A percentile compares a stretch with the other conserved stretches of the same genome.
phyloP scores from a whole-genome alignment of 2,329 filamentous ascomycete genomes.

The Aquanectria penicillioides region DNA sequence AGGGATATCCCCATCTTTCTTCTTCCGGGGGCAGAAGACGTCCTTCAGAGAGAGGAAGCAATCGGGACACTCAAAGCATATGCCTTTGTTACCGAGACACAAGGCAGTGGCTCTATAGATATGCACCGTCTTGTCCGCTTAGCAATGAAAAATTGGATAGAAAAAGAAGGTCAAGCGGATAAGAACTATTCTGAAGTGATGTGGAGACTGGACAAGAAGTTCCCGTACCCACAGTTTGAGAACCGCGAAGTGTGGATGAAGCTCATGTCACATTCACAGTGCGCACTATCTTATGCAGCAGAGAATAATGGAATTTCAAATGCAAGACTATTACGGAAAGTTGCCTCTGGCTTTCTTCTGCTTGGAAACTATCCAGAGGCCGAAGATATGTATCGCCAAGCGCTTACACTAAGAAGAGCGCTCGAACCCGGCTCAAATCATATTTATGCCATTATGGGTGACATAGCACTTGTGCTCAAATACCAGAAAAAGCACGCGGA shows the following conservation, averaged over 20 bases:
- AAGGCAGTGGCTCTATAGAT: conserved; percentile 31
- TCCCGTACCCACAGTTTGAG: conserved; percentile 24
- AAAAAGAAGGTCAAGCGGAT: conserved; percentile 14
- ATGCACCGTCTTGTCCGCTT: conserved; percentile 47
- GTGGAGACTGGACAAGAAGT: conserved; percentile 17
- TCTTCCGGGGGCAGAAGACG: conserved; percentile 26
- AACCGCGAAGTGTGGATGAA: conserved; percentile 34
- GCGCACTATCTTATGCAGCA: conserved; percentile 1
- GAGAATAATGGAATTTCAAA: neutral
- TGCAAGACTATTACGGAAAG: neutral
- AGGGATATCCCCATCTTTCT: conserved; percentile 44
- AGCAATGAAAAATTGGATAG: conserved; percentile 43
- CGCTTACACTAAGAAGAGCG: neutral
- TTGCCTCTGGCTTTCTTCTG: neutral
- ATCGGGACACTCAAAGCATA: conserved; percentile 42
- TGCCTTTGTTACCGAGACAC: conserved; percentile 43
- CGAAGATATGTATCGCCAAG: neutral
- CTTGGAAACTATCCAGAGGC: conserved; percentile 27
- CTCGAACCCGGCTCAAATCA: too few relatives aligned
- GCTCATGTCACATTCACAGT: conserved; percentile 37
- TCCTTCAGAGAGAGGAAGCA: conserved; percentile 32
- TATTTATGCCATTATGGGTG: too few relatives aligned
- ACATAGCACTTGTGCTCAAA: too few relatives aligned
- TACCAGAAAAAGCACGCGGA: conserved; percentile 24
- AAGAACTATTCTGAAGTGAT: conserved; percentile 12